phyloP scores from a whole-genome alignment of 225 moss, liverwort and hornwort species.

The Thuidium tamariscinum region DNA sequence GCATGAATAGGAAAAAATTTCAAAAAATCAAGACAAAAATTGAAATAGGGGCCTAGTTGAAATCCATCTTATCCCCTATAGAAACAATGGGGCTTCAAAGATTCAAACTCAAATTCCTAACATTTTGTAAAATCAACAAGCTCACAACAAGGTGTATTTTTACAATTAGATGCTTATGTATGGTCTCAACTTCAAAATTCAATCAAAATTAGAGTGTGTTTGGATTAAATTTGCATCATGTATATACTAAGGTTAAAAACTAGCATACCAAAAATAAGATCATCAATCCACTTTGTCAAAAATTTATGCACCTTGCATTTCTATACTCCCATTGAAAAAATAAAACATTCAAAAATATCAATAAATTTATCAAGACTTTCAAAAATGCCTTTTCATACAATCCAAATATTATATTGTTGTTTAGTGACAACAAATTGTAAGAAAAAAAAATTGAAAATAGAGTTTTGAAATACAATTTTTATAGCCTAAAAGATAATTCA shows the following conservation, averaged over 20 bases:
- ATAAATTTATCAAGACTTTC: background rate
- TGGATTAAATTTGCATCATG: too few relatives aligned
- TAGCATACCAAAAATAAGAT: background rate
- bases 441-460: background rate
- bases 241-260: background rate
- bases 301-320: background rate
- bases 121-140: too few relatives aligned
- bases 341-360: background rate
- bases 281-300: background rate
- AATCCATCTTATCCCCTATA: too few relatives aligned
- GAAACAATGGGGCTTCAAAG: too few relatives aligned
- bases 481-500: background rate
- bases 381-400: background rate
- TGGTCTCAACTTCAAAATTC: too few relatives aligned
- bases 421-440: background rate
- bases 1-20: too few relatives aligned
- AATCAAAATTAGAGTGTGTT: too few relatives aligned
- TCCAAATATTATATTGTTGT: rapidly evolving
- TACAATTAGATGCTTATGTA: too few relatives aligned
- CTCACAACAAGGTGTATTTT: too few relatives aligned
- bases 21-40: background rate
- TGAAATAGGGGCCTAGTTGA: too few relatives aligned
- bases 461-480: background rate
- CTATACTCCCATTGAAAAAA: background rate
- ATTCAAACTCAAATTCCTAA: too few relatives aligned